Evolutionary conservation across 805 yeast genomes (phyloP), one percentile per base, ranked within the genome.

Genomic region (Wickerhamia fluorescens): DNA sequence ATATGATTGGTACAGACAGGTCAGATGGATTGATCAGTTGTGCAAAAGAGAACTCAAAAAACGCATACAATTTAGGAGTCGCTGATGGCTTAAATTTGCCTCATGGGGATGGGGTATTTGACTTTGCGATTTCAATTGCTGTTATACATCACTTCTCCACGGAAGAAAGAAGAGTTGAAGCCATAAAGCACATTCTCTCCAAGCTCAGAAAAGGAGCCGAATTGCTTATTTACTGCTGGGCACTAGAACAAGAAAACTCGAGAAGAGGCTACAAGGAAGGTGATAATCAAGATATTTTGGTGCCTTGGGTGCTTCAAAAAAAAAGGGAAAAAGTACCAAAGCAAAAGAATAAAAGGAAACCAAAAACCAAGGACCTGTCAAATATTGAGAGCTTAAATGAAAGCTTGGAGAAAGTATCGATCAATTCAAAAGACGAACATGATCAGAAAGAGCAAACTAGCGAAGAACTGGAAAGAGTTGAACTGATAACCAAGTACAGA

Each of bases 121-220:
- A 89, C 46, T 92, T 92, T 63, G 97, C 95, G 2, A 82, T 92
- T 16, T 80, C 94, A 7, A 88, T 92, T 25, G 97, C 97, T 0
- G 98, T 92, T 14, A 78, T 92, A 11, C 98, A 92, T 48, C 98
- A 92, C 52, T 87, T 92, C 59, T 73, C 94, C n/a, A 85, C 94
- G 0, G 71, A 70, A 12, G 80, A 76, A 37, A 68, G 98, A 47
- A 66, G 98, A 29, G 51, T 83, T 2, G 72, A 70, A 6, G 96
- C 96, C 1, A 77, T 92, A 6, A 41, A 42, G 9, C 82, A 81
- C 35, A 78, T 88, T 2, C 49, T 92, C 21, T 55, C 75, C 13
- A 72, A 72, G 34, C 51, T 92, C 30, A 63, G 52, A 23, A 31
- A 38, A 0, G 75, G 75, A 1, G 96, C 95, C 1, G 71, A 68